A percentile compares a stretch with the other conserved stretches of the same genome.
Evolutionary conservation across 2,329 filamentous ascomycete species (phyloP).

Genomic region (Pseudogymnoascus sp.): DNA sequence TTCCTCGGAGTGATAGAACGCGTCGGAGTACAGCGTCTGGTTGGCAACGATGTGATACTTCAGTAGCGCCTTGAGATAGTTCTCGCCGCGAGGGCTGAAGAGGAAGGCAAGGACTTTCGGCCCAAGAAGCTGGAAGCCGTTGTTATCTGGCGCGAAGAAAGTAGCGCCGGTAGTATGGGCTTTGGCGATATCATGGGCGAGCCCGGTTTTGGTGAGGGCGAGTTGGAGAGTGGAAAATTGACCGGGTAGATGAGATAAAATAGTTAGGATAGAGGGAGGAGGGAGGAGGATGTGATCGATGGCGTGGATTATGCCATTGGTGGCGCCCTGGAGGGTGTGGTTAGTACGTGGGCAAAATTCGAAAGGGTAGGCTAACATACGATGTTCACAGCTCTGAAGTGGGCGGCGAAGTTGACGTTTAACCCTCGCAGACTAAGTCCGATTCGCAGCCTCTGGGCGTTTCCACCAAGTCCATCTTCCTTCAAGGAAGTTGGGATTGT

Average conservation of each 20-base stretch:
- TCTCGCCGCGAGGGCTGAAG: conserved; percentile 66
- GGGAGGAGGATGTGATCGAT: conserved; percentile 69
- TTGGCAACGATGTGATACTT: conserved; percentile 71
- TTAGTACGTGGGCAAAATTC: not conserved
- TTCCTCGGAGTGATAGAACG: conserved; percentile 48
- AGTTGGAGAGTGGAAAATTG: conserved; percentile 73
- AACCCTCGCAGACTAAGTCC: conserved; percentile 55
- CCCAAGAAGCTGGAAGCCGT: conserved; percentile 70
- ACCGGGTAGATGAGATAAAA: conserved; percentile 56
- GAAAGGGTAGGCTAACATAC: conserved; percentile 35
- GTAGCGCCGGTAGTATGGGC: conserved; percentile 55
- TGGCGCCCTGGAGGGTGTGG: conserved; percentile 44
- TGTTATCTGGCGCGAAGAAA: conserved; percentile 73
- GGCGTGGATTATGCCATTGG: conserved; percentile 75
- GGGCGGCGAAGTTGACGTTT: conserved; percentile 68
- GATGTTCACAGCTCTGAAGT: conserved; percentile 61
- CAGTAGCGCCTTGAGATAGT: conserved; percentile 69
- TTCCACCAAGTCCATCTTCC: conserved; percentile 45
- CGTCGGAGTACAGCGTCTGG: conserved; percentile 75
- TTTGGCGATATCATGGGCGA: conserved; percentile 52
- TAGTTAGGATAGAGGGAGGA: conserved; percentile 54
- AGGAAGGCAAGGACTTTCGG: conserved; percentile 70
- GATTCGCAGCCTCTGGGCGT: conserved; percentile 62
- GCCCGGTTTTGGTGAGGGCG: conserved; percentile 64
- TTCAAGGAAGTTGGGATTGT: conserved; percentile 65